Conservation (phyloP, 257 asterid species). For the Pogostemon cablin region DNA sequence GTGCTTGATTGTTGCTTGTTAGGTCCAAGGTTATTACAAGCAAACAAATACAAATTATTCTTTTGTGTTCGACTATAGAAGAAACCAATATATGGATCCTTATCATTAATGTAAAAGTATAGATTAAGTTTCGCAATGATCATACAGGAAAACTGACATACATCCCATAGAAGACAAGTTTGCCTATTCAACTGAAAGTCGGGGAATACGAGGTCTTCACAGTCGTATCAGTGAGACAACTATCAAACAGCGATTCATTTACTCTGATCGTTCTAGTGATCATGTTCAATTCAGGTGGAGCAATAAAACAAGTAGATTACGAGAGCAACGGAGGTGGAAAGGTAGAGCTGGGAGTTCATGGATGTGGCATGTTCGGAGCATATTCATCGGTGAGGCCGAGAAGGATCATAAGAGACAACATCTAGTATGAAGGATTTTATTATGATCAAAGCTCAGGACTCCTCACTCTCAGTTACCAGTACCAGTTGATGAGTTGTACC, state of each 20-base stretch:
- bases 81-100: no score
- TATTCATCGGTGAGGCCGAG: constrained; percentile 65
- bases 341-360: constrained; percentile 48
- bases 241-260: constrained; percentile 55
- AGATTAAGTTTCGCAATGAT: neutral
- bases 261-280: constrained; percentile 75
- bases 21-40: neutral
- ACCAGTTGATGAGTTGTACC: constrained; percentile 55
- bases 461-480: constrained; percentile 38
- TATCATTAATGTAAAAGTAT: neutral
- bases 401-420: constrained; percentile 40
- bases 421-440: constrained; percentile 40
- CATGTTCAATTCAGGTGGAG: constrained; percentile 92
- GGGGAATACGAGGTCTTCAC: constrained; percentile 71
- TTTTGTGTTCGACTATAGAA: no score
- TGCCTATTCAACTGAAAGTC: constrained; percentile 55
- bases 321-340: constrained; percentile 44
- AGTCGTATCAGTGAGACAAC: constrained; percentile 51
- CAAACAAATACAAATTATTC: neutral
- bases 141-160: constrained; percentile 50
- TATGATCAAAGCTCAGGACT: constrained; percentile 56
- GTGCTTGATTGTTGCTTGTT: neutral
- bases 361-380: constrained; percentile 72
- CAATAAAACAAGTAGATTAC: constrained; percentile 55
- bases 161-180: constrained; percentile 46